These are phyloP conservation scores for Gastrolobium villosum DNA, from an alignment of 306 rosid species.

Conservation along the genomic window DNA sequence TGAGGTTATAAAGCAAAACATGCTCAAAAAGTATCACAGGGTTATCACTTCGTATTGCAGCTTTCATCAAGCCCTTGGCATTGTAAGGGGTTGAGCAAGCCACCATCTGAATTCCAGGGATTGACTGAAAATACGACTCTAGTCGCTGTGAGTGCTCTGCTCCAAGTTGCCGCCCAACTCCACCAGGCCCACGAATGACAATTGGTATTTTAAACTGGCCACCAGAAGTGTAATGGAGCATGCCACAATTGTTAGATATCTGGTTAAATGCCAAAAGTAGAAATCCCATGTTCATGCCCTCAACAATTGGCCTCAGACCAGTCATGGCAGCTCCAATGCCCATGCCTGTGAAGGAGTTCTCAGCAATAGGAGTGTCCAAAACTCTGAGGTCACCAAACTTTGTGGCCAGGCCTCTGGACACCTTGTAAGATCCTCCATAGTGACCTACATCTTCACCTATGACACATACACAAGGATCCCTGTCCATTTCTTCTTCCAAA, in stretches of 20 bases:
- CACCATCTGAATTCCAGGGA: conserved; percentile 99
- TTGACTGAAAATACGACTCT: conserved; percentile 95
- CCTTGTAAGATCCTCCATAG: conserved; percentile 98
- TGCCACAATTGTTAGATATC: conserved; percentile 96
- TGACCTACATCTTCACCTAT: conserved; percentile 99
- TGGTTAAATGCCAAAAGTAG: conserved; percentile 96
- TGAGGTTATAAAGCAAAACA: conserved; percentile 91
- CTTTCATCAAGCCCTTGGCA: conserved; percentile 98
- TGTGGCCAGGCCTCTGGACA: conserved; percentile 81
- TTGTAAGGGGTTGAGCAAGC: conserved; percentile 99
- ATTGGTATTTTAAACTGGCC: conserved; percentile 96
- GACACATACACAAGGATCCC: conserved; percentile 85
- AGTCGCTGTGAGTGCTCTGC: conserved; percentile 96
- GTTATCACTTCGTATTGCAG: conserved; percentile 94
- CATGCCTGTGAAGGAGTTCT: conserved; percentile 96
- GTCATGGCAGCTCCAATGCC: conserved; percentile 99
- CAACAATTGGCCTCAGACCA: conserved; percentile 92
- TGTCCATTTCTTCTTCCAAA: conserved; percentile 97
- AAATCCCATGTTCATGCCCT: conserved; percentile 99
- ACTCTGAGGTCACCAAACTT: conserved; percentile 96
- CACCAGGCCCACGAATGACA: conserved; percentile 99
- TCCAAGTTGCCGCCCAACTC: conserved; percentile 97
- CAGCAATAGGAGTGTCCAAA: conserved; percentile 97
- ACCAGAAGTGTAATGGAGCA: conserved; percentile 99
- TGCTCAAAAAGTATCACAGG: conserved; percentile 98